Evolutionary conservation across 805 yeast genomes (phyloP), one percentile per base, ranked within the genome.

Genomic region (Starmerella potacharoeniae): DNA sequence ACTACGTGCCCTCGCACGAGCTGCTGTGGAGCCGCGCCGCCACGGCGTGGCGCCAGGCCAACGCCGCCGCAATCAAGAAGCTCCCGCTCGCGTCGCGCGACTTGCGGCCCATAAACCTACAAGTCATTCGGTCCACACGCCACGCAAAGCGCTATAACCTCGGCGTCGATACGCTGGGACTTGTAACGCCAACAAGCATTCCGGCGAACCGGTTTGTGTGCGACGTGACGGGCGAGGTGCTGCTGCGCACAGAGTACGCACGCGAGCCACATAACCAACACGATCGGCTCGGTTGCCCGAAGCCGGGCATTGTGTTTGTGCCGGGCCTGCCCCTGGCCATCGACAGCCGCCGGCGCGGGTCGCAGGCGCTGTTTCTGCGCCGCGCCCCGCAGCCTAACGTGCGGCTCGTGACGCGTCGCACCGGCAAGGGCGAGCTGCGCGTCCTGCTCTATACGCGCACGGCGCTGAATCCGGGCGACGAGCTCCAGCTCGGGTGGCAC

Each of bases 291-390:
- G 83, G 96, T 83, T 6, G 83, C 83, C 55, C 83, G 80, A 75
- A 76, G 53, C 83, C 83, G 4, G 75, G 76, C 46, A 84, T 80
- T 0, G 61, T 77, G 10, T 79, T 81, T 59, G 62, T 66, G 8
- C 79, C 81, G 52, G 69, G 72, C n/a, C 68, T 82, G 52, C 83
- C 84, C 0, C 62, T 89, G n/a, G 82, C 77, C 4, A 71, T 90
- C 16, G 96, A 90, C 68, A 78, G 89, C n/a, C 75, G 96, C 56
- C 77, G 81, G 43, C 75, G 80, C 5, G 97, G 97, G 0, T 86
- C 87, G 61, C 75, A 77, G 36, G 73, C 89, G 0, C 70, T 95
- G 51, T 91, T 86, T 65, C 72, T 86, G 34, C 74, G 97, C 56
- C 79, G 84, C 56, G 73, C 89, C 9, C 86, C 96, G 64, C 68